phyloP scores from a whole-genome alignment of 768 basidiomycete species.

The Xerocomus spinulosus region DNA sequence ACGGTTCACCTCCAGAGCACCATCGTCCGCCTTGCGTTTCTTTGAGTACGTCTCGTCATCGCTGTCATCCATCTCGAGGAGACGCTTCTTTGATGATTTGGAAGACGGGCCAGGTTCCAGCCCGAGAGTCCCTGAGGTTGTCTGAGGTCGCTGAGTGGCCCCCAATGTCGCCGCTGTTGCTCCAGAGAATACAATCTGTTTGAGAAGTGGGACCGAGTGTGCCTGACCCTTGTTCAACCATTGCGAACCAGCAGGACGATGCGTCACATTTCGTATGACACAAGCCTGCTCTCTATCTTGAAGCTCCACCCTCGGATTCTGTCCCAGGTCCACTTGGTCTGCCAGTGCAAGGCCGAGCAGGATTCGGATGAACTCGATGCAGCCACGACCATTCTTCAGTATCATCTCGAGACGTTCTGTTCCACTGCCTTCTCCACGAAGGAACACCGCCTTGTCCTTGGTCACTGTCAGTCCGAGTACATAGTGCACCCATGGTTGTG shows the following conservation, averaged over 20 bases:
- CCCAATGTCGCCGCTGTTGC: too few relatives aligned
- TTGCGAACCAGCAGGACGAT: too few relatives aligned
- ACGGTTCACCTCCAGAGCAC: background rate
- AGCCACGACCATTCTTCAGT: too few relatives aligned
- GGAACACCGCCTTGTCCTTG: slow-evolving; percentile 2
- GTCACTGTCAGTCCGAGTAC: slow-evolving; percentile 1
- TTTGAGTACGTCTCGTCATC: background rate
- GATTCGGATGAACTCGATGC: too few relatives aligned
- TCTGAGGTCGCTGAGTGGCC: too few relatives aligned
- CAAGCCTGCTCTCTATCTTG: background rate
- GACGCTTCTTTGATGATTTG: background rate
- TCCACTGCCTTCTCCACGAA: slow-evolving; percentile 3
- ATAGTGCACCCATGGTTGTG: slow-evolving; percentile 8
- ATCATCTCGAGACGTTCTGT: too few relatives aligned
- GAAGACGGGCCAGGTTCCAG: too few relatives aligned
- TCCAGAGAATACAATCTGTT: too few relatives aligned
- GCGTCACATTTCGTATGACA: background rate
- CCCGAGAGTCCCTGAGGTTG: too few relatives aligned
- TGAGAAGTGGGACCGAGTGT: too few relatives aligned
- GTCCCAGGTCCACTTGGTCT: background rate
- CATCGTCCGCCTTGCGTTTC: background rate
- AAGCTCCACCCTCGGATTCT: background rate
- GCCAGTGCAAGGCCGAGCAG: too few relatives aligned
- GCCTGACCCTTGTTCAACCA: too few relatives aligned
- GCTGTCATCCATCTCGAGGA: background rate